Percentiles rank a stretch among this genome's conserved stretches.
These are phyloP conservation scores for Microbotryum lychnidis-dioicae DNA, from an alignment of 1,284 basidiomycete genomes.

Conservation along the genomic window DNA sequence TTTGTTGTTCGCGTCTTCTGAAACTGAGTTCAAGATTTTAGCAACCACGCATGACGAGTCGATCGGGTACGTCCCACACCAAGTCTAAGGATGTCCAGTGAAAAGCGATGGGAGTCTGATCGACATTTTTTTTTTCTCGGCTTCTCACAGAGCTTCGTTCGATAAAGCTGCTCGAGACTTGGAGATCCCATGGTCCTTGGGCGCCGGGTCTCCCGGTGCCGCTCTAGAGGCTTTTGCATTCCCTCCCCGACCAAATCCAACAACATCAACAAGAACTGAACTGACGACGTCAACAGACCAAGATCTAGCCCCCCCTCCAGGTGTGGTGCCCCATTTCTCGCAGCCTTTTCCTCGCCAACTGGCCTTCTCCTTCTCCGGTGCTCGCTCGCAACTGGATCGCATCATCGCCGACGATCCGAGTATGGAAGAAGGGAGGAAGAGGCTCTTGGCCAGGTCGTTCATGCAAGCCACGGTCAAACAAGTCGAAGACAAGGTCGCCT, in stretches of 20 bases:
- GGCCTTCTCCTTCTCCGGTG: conserved; percentile 66
- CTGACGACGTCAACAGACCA: too few species aligned
- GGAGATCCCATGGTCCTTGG: conserved; percentile 51
- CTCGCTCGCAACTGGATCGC: conserved; percentile 37
- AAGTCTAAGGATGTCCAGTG: too few species aligned
- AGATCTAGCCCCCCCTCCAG: not conserved
- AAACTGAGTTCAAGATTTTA: conserved; percentile 56
- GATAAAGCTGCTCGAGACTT: conserved; percentile 51
- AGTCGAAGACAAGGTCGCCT: conserved; percentile 61
- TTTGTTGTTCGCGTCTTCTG: conserved; percentile 61
- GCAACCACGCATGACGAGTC: conserved; percentile 67
- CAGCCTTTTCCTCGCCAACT: conserved; percentile 52
- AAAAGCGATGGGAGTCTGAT: not conserved
- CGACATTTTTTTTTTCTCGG: not conserved
- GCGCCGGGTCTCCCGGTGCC: conserved; percentile 58
- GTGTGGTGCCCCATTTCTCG: conserved; percentile 40
- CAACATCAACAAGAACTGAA: too few species aligned
- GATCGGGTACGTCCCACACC: conserved; percentile 49
- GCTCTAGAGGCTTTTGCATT: conserved; percentile 60
- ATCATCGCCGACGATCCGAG: conserved; percentile 2
- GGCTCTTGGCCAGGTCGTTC: conserved; percentile 57
- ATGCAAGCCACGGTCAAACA: conserved; percentile 63
- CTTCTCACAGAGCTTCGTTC: conserved; percentile 2
- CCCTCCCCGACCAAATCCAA: conserved; percentile 5
- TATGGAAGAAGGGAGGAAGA: conserved; percentile 28